Base-by-base conservation (phyloP, 441 rosid genomes). In the Erodium trifolium region DNA sequence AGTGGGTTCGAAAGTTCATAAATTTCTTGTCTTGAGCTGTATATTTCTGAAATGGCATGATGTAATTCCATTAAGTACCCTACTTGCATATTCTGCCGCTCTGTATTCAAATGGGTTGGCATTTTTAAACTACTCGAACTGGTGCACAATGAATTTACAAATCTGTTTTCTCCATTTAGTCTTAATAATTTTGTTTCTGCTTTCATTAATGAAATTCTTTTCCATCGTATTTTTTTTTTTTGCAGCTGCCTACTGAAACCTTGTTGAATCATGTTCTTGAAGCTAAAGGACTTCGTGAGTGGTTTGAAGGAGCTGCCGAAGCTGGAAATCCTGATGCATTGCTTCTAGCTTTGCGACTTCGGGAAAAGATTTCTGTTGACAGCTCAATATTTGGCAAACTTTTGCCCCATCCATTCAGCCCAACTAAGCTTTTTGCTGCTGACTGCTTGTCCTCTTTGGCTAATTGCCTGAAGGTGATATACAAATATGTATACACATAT, bases 291-390 rank as follows among this genome's bases (percentile, higher is more conserved):
- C 78, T 88, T 69, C 78, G 66, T 39, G 86, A 86, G 73, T 90
- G 93, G 97, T 87, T 91, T 79, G 84, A 82, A 53, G 85, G 79
- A 72, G 92, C 96, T 37, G 67, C 74, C 39, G 84, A 86, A 71
- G 82, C 73, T 78, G 99, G 96, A 71, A 89, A 93, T 79, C 90
- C 99, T 8, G 97, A 93, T 80, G 96, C 97, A 72, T 79, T 93
- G 85, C 91, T 93, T 71, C 79, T 93, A 79, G 92, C 96, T 8
- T 83, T 93, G 75, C 86, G 75, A 78, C 79, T 91, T 67, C 87
- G n/a, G 31, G 88, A 90, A 71, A 91, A 80, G 79, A 68, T 80
- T 68, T 76, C 86, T 63, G 83, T 75, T 57, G 86, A 83, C 76
- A 73, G 82, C 72, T 31, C 75, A 63, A 67, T 71, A 37, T 82